phyloP scores from a whole-genome alignment of 2,329 filamentous ascomycete genomes.

The Alternaria atra region DNA sequence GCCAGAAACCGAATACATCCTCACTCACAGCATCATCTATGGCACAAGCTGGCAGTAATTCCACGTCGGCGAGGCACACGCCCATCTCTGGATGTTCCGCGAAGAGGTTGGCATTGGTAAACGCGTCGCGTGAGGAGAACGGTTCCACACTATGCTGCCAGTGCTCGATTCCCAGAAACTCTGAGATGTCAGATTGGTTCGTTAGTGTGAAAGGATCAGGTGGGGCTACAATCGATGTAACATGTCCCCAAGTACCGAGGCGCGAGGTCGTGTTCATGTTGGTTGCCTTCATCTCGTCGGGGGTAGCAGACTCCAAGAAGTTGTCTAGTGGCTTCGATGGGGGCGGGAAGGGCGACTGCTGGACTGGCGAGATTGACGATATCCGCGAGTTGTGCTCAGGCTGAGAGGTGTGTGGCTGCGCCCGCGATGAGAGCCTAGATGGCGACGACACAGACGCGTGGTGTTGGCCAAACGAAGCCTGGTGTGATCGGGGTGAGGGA shows the following conservation, averaged over 20 bases:
- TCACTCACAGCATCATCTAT: neutral
- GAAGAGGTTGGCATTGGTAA: conserved; percentile 7
- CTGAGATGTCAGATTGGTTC: neutral
- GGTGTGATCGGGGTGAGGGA: neutral
- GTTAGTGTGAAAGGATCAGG: neutral
- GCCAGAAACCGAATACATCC: conserved; percentile 6
- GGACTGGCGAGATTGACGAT: conserved; percentile 10
- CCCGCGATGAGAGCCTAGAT: neutral
- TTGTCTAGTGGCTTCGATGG: conserved; percentile 6
- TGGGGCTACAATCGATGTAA: neutral
- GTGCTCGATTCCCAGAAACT: neutral
- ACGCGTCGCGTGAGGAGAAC: neutral
- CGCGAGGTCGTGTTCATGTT: neutral
- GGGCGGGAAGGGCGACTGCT: conserved; percentile 13
- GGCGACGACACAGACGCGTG: conserved; percentile 4
- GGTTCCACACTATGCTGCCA: conserved; percentile 1
- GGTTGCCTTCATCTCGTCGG: neutral
- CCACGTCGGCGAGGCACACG: conserved; percentile 15
- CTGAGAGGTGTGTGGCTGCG: neutral
- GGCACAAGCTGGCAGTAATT: neutral
- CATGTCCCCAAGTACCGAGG: conserved; percentile 12
- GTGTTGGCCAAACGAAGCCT: conserved; percentile 9
- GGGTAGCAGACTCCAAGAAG: conserved; percentile 2
- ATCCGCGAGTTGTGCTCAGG: conserved; percentile 11
- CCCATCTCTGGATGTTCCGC: conserved; percentile 6